These are phyloP conservation scores for Saururus chinensis DNA, from an alignment of 164 flowering plant genomes.

Conservation along the genomic window DNA sequence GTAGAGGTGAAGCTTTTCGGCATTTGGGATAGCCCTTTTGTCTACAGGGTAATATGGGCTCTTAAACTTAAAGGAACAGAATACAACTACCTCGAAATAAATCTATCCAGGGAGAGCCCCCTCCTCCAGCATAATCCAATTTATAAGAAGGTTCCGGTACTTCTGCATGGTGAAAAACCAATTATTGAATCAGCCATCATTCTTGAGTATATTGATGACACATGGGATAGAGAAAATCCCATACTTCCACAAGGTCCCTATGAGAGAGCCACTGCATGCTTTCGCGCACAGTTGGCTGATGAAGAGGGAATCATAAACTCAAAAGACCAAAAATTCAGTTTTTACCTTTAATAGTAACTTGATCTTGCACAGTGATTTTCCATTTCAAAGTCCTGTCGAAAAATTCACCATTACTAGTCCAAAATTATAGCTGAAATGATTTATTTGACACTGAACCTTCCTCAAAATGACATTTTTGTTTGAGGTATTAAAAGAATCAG, in stretches of 20 bases:
- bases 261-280: constrained; percentile 12
- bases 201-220: constrained; percentile 24
- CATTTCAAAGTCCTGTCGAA: background rate
- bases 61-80: constrained; percentile 5
- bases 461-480: background rate
- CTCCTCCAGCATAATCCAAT: constrained; percentile 5
- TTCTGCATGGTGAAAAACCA: constrained; percentile 15
- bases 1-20: no score
- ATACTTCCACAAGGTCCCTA: constrained; percentile 14
- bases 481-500: no score
- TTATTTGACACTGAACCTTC: background rate
- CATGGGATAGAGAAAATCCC: constrained; percentile 15
- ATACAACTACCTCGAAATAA: constrained; percentile 6
- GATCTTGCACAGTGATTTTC: background rate
- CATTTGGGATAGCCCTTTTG: background rate
- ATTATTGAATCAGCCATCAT: constrained; percentile 18
- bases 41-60: constrained; percentile 1
- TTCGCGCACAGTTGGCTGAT: constrained; percentile 13
- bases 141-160: constrained; percentile 2
- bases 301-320: background rate
- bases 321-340: background rate
- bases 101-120: constrained; percentile 6
- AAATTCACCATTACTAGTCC: no score
- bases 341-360: no score
- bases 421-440: background rate